phyloP scores from a whole-genome alignment of 2,329 filamentous ascomycete species.

The Phialocephala sp. region DNA sequence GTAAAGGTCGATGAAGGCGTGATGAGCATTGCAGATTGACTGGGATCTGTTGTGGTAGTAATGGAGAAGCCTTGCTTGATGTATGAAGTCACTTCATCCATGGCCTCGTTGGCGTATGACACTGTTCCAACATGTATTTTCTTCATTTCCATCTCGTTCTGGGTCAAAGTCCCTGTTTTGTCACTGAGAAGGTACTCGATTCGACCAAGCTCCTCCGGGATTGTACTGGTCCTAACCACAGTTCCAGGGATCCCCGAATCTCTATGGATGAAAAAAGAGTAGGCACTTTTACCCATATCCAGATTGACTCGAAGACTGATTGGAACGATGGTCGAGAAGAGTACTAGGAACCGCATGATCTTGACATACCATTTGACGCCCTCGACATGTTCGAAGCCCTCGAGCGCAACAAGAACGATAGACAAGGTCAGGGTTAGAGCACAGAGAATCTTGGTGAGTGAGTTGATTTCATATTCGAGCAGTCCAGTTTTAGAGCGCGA shows the following conservation, averaged over 20 bases:
- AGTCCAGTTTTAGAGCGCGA: slow-evolving; percentile 94
- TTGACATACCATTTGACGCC: slow-evolving; percentile 88
- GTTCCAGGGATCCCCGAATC: slow-evolving; percentile 90
- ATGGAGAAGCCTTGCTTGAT: slow-evolving; percentile 81
- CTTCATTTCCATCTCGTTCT: slow-evolving; percentile 99
- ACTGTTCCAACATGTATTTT: slow-evolving; percentile 99
- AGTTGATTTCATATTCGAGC: slow-evolving; percentile 96
- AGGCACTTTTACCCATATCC: slow-evolving; percentile 95
- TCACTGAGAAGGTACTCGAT: slow-evolving; percentile 97
- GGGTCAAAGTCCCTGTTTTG: slow-evolving; percentile 97
- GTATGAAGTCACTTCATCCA: slow-evolving; percentile 93
- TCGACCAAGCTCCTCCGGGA: slow-evolving; percentile 92
- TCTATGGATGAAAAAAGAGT: slow-evolving; percentile 92
- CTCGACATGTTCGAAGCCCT: slow-evolving; percentile 75
- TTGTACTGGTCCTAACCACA: slow-evolving; percentile 94
- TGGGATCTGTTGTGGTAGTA: slow-evolving; percentile 51
- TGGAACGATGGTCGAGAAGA: slow-evolving; percentile 99
- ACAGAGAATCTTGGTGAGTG: slow-evolving; percentile 93
- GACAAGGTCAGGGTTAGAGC: slow-evolving; percentile 86
- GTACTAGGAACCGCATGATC: slow-evolving; percentile 95
- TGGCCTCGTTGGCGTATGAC: slow-evolving; percentile 96
- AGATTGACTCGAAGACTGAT: slow-evolving; percentile 96
- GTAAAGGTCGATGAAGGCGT: slow-evolving; percentile 76
- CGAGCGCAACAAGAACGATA: slow-evolving; percentile 83
- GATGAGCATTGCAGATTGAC: slow-evolving; percentile 60